Percentiles rank a stretch among this genome's conserved stretches.
Conservation (phyloP, 2,329 filamentous ascomycete species). For the Microcyclosporella mali region DNA sequence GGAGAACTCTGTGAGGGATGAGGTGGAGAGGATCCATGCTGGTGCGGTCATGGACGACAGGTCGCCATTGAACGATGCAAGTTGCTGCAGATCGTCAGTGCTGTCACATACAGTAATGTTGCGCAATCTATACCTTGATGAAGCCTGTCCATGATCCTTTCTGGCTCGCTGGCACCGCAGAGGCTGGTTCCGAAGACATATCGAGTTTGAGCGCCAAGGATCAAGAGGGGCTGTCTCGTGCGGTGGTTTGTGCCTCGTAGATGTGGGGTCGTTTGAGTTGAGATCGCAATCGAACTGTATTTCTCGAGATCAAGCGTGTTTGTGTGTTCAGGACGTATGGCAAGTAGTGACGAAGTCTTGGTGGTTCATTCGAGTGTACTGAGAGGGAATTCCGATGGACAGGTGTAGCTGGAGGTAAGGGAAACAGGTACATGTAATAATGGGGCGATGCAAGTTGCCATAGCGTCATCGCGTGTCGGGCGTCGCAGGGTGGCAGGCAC, state of each 20-base stretch:
- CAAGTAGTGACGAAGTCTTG: too few relatives aligned
- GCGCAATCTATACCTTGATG: conserved; percentile 37
- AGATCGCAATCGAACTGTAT: too few relatives aligned
- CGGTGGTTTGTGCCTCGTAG: neutral
- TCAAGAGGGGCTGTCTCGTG: neutral
- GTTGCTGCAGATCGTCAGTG: conserved; percentile 35
- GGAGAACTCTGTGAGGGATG: conserved; percentile 52
- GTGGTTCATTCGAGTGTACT: too few relatives aligned
- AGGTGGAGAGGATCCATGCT: conserved; percentile 50
- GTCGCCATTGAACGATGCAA: conserved; percentile 52
- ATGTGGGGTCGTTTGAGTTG: too few relatives aligned
- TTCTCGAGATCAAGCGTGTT: too few relatives aligned
- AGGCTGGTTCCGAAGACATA: conserved; percentile 35
- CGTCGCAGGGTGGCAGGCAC: too few relatives aligned
- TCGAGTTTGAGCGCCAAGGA: neutral
- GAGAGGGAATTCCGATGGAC: too few relatives aligned
- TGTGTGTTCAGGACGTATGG: too few relatives aligned
- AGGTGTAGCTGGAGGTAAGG: too few relatives aligned
- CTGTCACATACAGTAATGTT: neutral
- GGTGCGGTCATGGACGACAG: conserved; percentile 52
- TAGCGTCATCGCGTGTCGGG: too few relatives aligned
- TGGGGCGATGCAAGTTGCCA: too few relatives aligned
- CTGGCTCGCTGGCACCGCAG: conserved; percentile 41
- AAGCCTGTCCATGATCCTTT: conserved; percentile 47
- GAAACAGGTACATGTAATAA: too few relatives aligned